These are phyloP conservation scores for Pisolithus thermaeus DNA, from an alignment of 1,284 basidiomycete genomes.

Conservation along the genomic window DNA sequence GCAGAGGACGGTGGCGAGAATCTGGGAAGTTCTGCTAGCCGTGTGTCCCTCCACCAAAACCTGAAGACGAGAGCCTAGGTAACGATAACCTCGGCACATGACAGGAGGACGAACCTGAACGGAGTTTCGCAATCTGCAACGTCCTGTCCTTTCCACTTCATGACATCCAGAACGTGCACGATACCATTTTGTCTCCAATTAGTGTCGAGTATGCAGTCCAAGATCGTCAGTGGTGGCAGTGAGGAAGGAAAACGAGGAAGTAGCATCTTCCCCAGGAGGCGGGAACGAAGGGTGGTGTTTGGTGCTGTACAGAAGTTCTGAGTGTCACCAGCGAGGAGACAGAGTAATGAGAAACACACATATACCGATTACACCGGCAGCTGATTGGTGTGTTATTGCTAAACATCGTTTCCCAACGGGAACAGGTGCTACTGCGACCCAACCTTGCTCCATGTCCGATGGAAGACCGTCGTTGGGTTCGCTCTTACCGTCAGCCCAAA, in stretches of 20 bases:
- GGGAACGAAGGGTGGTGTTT: constrained; percentile 68
- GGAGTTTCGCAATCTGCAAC: constrained; percentile 72
- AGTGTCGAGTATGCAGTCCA: constrained; percentile 73
- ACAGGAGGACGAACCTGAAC: constrained; percentile 49
- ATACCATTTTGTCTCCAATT: constrained; percentile 71
- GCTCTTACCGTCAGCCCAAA: constrained; percentile 34
- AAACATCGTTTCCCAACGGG: constrained; percentile 75
- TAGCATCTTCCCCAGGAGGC: constrained; percentile 66
- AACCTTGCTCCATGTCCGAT: constrained; percentile 52
- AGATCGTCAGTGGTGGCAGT: constrained; percentile 64
- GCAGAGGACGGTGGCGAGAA: constrained; percentile 40
- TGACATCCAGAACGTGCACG: constrained; percentile 69
- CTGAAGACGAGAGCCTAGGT: constrained; percentile 24
- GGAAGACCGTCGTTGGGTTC: constrained; percentile 48
- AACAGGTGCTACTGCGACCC: constrained; percentile 64
- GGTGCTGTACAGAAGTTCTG: constrained; percentile 40
- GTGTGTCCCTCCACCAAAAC: constrained; percentile 78
- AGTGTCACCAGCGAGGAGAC: constrained; percentile 6
- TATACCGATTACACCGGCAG: constrained; percentile 54
- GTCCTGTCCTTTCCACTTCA: constrained; percentile 79
- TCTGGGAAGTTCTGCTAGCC: constrained; percentile 56
- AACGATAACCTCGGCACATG: not conserved
- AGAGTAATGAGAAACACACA: constrained; percentile 35
- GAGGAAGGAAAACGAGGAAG: constrained; percentile 68
- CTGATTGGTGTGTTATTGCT: constrained; percentile 64